Conservation (phyloP, 352 stramenopile species). For the Bremia lactucae region DNA sequence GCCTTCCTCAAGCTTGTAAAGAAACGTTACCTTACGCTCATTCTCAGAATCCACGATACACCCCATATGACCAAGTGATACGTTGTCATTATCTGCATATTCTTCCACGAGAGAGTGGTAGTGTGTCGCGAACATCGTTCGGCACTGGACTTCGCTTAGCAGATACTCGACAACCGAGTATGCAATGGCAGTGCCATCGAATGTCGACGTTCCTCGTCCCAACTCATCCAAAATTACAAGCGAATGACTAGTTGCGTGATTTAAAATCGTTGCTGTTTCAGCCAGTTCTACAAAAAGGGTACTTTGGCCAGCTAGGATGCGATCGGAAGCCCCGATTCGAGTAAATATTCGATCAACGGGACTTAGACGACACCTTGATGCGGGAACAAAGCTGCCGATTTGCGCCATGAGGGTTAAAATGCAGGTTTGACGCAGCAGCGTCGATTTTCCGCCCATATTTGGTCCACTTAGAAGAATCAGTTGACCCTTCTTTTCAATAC, state of each 20-base stretch:
- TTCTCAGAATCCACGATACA: conserved; percentile 73
- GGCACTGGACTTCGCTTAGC: conserved; percentile 76
- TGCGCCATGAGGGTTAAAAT: conserved; percentile 96
- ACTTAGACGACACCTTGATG: conserved; percentile 87
- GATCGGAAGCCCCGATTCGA: conserved; percentile 96
- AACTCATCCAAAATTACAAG: conserved; percentile 99
- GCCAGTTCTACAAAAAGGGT: conserved; percentile 99
- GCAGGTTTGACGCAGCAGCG: conserved; percentile 96
- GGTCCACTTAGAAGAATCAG: conserved; percentile 94
- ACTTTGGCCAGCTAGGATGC: conserved; percentile 96
- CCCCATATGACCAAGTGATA: conserved; percentile 73
- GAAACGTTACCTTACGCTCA: conserved; percentile 94
- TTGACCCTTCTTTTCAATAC: conserved; percentile 41
- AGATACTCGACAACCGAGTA: conserved; percentile 94
- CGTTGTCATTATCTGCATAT: conserved; percentile 47
- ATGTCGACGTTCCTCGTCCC: conserved; percentile 96
- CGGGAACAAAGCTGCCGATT: conserved; percentile 98
- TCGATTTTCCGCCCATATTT: conserved; percentile 99
- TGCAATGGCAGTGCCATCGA: conserved; percentile 97
- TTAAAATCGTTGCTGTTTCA: conserved; percentile 96
- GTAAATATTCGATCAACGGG: conserved; percentile 99
- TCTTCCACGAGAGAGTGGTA: conserved; percentile 94
- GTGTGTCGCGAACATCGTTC: conserved; percentile 98
- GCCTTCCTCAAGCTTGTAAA: conserved; percentile 96
- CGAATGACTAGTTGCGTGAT: conserved; percentile 90